Evolutionary conservation across 495 filamentous ascomycete species (phyloP), one percentile per base, ranked within the genome.

Genomic region (Penicillium riverlandense): DNA sequence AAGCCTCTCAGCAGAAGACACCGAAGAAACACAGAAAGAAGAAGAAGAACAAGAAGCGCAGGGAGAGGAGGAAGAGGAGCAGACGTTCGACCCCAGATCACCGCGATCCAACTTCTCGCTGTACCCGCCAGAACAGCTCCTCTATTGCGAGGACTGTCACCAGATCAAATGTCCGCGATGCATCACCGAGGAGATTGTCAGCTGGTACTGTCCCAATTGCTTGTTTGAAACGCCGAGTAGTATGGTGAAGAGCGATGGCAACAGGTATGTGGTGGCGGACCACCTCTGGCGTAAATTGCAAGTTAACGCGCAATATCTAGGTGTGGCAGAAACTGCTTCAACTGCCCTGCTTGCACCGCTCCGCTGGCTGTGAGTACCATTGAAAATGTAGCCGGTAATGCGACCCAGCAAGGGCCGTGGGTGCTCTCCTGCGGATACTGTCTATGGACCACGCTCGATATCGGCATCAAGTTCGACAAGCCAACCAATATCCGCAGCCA

Each of bases 131-230:
- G 90, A 97, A 54, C 86, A 92, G 55, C 79, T 98, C 7, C 75
- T 95, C 9, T 97, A 90, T 65, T 98, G 92, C 66, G 89, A 95
- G 57, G 94, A 96, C 60, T 98, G 92, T 61, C 88, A 92, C 50
- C 83, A 95, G 66, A 91, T 98, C 43, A 84, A 90, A 49, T 98
- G 92, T 57, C 87, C 89, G 7, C 76, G 89, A 61, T 98, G 92
- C 58, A 87, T 89, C 13, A 73, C 83, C 15, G 92, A 98, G 56
- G 92, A 98, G 65, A 86, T 95, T 35, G 81, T 94, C 38, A 88
- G 84, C 47, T 96, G 85, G 75, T 98, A 85, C 57, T 98, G 92
- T 59, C 92, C 92, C n/a, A 90, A 76, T 60, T 98, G 92, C 63
- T 63, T 97, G 44, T 96, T 97, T 54, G 92, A 98, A 66, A 89